A percentile compares a stretch with the other conserved stretches of the same genome.
Evolutionary conservation across 164 flowering plant species (phyloP).

Genomic region (Umbellularia californica): DNA sequence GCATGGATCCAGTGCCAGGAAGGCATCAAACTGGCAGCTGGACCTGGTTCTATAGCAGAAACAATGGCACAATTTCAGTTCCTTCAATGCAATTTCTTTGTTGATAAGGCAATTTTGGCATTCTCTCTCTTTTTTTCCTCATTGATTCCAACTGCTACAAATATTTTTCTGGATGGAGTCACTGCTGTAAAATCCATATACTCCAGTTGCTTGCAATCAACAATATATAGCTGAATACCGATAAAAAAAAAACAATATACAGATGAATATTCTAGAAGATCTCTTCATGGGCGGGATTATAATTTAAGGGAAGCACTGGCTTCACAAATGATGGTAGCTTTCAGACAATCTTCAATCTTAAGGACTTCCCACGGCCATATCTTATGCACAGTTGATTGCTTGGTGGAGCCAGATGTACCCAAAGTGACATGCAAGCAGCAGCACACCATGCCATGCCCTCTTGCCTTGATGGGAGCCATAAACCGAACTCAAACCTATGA

Average conservation of each 20-base stretch:
- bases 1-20: too few species aligned
- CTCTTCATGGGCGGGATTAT: not conserved
- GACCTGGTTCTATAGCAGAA: too few species aligned
- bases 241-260: too few species aligned
- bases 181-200: not conserved
- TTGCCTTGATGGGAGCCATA: not conserved
- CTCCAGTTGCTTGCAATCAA: not conserved
- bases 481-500: not conserved
- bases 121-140: too few species aligned
- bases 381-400: not conserved
- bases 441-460: not conserved
- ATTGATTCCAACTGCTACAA: too few species aligned
- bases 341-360: not conserved
- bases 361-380: not conserved
- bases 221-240: too few species aligned
- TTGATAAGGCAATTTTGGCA: too few species aligned
- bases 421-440: not conserved
- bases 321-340: not conserved
- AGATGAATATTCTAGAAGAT: not conserved
- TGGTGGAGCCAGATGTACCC: not conserved
- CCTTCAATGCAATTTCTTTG: too few species aligned
- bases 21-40: too few species aligned
- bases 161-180: not conserved
- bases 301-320: not conserved
- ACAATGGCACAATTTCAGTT: too few species aligned